A percentile compares a stretch with the other conserved stretches of the same genome.
These are phyloP conservation scores for Teratosphaeria nubilosa DNA, from an alignment of 2,329 filamentous ascomycete genomes.

Conservation along the genomic window DNA sequence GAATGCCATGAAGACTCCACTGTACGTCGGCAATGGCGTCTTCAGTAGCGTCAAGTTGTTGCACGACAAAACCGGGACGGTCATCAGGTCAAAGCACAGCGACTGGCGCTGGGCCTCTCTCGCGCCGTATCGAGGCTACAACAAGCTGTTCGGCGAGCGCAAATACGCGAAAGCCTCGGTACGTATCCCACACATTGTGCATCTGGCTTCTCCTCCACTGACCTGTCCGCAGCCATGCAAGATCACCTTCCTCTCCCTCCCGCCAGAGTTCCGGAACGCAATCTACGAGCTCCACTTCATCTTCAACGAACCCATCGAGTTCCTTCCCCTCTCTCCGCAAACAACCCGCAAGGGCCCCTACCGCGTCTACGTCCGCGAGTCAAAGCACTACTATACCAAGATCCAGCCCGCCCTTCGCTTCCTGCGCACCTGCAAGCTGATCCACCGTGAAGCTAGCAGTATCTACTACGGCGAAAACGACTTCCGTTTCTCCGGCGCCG, in stretches of 20 bases:
- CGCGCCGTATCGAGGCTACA: not conserved
- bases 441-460: conserved; percentile 29
- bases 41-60: too few relatives aligned
- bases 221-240: not conserved
- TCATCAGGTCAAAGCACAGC: too few relatives aligned
- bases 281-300: not conserved
- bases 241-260: not conserved
- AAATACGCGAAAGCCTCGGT: not conserved
- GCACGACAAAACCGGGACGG: too few relatives aligned
- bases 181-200: not conserved
- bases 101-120: too few relatives aligned
- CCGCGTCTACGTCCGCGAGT: too few relatives aligned
- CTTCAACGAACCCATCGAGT: not conserved
- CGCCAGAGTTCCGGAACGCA: not conserved
- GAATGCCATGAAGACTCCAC: too few relatives aligned
- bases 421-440: conserved; percentile 12
- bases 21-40: too few relatives aligned
- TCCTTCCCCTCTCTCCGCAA: not conserved
- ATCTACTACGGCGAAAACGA: conserved; percentile 34
- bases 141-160: not conserved
- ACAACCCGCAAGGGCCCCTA: too few relatives aligned
- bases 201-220: not conserved
- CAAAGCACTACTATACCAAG: too few relatives aligned
- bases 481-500: conserved; percentile 25
- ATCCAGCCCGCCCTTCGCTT: not conserved